Base-by-base conservation (phyloP, 163 green algal genomes). In the Chlamydomonas reinhardtii region DNA sequence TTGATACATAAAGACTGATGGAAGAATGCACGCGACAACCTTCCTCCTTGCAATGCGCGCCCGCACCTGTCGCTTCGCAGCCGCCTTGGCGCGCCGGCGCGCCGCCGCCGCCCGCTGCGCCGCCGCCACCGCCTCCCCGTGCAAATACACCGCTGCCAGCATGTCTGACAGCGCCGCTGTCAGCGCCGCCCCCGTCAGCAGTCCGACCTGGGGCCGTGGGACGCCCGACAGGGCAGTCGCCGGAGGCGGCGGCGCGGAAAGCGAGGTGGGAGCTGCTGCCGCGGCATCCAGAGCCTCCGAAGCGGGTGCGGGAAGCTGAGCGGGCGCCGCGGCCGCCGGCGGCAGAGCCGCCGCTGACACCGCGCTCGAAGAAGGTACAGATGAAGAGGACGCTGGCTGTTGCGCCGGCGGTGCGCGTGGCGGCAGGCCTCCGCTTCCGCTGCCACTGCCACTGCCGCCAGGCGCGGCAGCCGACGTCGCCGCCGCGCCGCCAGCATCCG, bases 81-180 rank as follows among this genome's bases (percentile, higher is more conserved):
- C 48, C 1, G 48, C 9, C 48, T 19, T 56, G 11, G 48, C 27
- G 64, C 66, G 77, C 77, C 48, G 43, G 31, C 20, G 22, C 77
- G 61, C 76, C 39, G 32, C 29, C 37, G 72, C 27, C 27, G 65
- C 27, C 27, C 31, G 43, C 65, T 35, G 15, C 65, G 12, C 9
- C 2, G 25, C 8, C 20, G 17, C 2, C 43, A 69, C 24, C n/a
- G 12, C 61, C 32, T 68, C 64, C 8, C 66, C 77, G 48, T 84
- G 37, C 1, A 19, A 16, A n/a, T 62, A 73, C 62, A 83, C 54
- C 32, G 12, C 29, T 19, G 82, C 77, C 65, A 91, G 43, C 27
- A 84, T 31, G 31, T 85, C 32, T 72, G 88, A 72, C 65, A 88
- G 25, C 35, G 32, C 65, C n/a, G 69, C 74, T 66, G 39, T 71